Percentiles rank a stretch among this genome's conserved stretches.
phyloP scores from a whole-genome alignment of 306 rosid genomes.

The Cyclanthera cordifolia region DNA sequence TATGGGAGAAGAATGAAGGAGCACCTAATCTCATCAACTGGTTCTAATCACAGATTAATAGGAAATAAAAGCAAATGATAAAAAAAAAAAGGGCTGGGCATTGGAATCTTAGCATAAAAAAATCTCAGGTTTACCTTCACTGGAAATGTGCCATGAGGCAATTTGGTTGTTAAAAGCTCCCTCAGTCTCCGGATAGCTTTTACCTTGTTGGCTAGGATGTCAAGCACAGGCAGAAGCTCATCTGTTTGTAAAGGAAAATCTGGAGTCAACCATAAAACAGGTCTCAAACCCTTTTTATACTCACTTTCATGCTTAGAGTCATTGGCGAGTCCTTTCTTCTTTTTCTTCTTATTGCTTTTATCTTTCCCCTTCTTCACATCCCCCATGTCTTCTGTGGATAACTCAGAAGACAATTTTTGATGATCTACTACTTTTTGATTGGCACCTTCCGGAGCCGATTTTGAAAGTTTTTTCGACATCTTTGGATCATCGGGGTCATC shows the following conservation, averaged over 20 bases:
- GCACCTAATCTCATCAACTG: not conserved
- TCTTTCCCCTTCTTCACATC: conserved; percentile 81
- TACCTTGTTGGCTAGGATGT: conserved; percentile 91
- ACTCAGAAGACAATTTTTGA: conserved; percentile 56
- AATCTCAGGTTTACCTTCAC: conserved; percentile 57
- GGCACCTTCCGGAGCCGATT: conserved; percentile 65
- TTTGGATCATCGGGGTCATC: conserved; percentile 72
- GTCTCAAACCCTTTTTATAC: conserved; percentile 95
- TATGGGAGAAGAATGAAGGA: not conserved
- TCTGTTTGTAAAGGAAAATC: conserved; percentile 97
- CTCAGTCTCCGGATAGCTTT: conserved; percentile 92
- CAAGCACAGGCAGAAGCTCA: conserved; percentile 90
- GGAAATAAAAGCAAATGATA: not conserved
- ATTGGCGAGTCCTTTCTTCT: conserved; percentile 54
- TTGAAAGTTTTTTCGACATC: conserved; percentile 53
- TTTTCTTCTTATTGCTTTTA: conserved; percentile 63
- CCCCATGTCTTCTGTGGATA: conserved; percentile 44
- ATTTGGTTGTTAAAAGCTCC: conserved; percentile 96
- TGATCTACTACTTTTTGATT: conserved; percentile 38
- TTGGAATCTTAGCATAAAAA: conserved; percentile 11
- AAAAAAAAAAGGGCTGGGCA: conserved; percentile 1
- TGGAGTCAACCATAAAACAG: conserved; percentile 93
- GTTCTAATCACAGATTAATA: not conserved
- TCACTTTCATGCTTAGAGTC: conserved; percentile 87
- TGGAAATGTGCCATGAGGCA: conserved; percentile 89